phyloP scores from a whole-genome alignment of 2,329 filamentous ascomycete genomes.

The Exophiala calicioides region DNA sequence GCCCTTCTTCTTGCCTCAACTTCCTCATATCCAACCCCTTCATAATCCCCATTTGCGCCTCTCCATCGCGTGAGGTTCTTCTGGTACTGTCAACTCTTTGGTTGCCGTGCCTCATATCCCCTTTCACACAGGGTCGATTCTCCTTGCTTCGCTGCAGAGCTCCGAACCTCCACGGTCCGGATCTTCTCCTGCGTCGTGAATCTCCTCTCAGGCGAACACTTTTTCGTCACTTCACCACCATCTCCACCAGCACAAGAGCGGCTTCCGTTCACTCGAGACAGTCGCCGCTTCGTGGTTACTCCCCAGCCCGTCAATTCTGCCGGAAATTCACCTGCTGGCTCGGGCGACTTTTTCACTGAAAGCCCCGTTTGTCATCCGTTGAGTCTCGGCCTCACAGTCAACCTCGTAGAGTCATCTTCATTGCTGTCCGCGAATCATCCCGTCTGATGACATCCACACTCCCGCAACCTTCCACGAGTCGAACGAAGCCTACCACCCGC shows the following conservation, averaged over 20 bases:
- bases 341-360: conserved; percentile 22
- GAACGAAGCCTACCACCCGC: conserved; percentile 16
- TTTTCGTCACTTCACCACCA: conserved; percentile 18
- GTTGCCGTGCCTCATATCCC: conserved; percentile 24
- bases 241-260: conserved; percentile 29
- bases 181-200: conserved; percentile 23
- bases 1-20: conserved; percentile 17
- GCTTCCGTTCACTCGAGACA: conserved; percentile 35
- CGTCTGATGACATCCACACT: conserved; percentile 29
- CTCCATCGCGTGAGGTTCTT: conserved; percentile 22
- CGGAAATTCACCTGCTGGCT: conserved; percentile 24
- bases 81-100: conserved; percentile 22
- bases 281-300: conserved; percentile 30
- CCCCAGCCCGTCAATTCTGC: conserved; percentile 3
- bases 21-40: conserved; percentile 11
- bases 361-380: conserved; percentile 24
- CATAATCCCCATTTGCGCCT: conserved; percentile 21
- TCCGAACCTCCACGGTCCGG: conserved; percentile 18
- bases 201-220: conserved; percentile 28
- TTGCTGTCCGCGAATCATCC: conserved; percentile 18
- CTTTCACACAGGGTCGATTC: conserved; percentile 12
- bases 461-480: conserved; percentile 20
- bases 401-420: conserved; percentile 15
- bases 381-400: conserved; percentile 24
- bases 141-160: conserved; percentile 17